These are phyloP conservation scores for Pythium sukuiense DNA, from an alignment of 352 stramenopile genomes.

Conservation along the genomic window DNA sequence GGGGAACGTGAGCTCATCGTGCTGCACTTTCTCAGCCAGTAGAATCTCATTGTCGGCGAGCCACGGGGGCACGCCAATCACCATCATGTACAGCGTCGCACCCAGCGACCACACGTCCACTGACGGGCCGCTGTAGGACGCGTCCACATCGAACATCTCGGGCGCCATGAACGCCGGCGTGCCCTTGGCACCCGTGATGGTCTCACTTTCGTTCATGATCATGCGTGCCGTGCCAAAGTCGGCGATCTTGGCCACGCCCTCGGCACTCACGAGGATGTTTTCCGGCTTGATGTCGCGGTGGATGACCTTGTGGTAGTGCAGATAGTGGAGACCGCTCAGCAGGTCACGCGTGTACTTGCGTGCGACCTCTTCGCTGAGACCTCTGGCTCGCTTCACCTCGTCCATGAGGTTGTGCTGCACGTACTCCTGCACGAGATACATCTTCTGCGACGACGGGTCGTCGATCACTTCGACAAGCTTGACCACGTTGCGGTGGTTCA, in stretches of 20 bases:
- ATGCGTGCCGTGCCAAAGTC: constrained; percentile 90
- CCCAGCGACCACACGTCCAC: constrained; percentile 90
- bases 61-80: constrained; percentile 89
- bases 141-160: constrained; percentile 90
- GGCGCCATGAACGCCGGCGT: constrained; percentile 91
- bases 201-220: constrained; percentile 90
- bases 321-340: constrained; percentile 87
- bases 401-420: constrained; percentile 92
- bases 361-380: constrained; percentile 63
- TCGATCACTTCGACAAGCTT: constrained; percentile 95
- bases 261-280: constrained; percentile 93
- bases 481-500: constrained; percentile 93
- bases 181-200: constrained; percentile 78
- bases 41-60: constrained; percentile 90
- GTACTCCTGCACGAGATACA: constrained; percentile 96
- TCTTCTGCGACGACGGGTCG: constrained; percentile 91
- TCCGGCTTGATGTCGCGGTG: constrained; percentile 96
- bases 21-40: constrained; percentile 81
- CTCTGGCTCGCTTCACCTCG: constrained; percentile 71
- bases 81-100: constrained; percentile 92
- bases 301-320: constrained; percentile 94
- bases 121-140: constrained; percentile 80
- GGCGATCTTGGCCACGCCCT: constrained; percentile 87
- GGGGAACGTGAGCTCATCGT: constrained; percentile 85
- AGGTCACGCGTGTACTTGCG: constrained; percentile 90